phyloP scores from a whole-genome alignment of 2,329 filamentous ascomycete species.

The Aspergillus amoenus region DNA sequence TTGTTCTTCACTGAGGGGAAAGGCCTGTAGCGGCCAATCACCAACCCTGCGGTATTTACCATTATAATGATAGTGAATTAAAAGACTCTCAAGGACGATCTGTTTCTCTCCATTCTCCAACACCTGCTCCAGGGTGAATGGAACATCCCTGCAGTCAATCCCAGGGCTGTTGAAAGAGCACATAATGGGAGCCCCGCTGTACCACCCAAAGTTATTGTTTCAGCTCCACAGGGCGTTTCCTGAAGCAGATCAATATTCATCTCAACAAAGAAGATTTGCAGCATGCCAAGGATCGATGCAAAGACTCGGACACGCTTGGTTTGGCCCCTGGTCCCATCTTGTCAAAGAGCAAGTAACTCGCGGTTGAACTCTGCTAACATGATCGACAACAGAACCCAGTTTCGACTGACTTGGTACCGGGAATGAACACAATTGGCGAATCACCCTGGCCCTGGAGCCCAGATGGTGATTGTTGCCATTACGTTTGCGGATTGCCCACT shows the following conservation, averaged over 20 bases:
- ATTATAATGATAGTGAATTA: background rate
- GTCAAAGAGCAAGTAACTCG: background rate
- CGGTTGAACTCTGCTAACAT: background rate
- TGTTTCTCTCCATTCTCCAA: background rate
- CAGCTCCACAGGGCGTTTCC: background rate
- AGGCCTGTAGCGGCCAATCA: background rate
- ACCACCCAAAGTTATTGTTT: background rate
- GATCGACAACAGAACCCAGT: background rate
- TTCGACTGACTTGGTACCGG: background rate
- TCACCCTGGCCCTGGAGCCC: background rate
- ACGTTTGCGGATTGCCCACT: background rate
- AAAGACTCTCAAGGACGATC: background rate
- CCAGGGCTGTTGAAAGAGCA: background rate
- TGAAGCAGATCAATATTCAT: background rate
- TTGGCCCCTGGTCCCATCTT: background rate
- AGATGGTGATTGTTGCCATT: background rate
- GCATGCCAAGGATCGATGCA: background rate
- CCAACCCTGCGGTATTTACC: background rate
- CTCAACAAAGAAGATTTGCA: background rate
- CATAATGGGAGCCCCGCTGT: background rate
- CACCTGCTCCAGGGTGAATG: background rate
- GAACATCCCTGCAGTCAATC: background rate
- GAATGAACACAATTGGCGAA: background rate
- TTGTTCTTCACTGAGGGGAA: background rate
- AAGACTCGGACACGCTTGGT: background rate